These are phyloP conservation scores for Chondrus crispus DNA, from an alignment of 23 red algal genomes.

Conservation along the genomic window DNA sequence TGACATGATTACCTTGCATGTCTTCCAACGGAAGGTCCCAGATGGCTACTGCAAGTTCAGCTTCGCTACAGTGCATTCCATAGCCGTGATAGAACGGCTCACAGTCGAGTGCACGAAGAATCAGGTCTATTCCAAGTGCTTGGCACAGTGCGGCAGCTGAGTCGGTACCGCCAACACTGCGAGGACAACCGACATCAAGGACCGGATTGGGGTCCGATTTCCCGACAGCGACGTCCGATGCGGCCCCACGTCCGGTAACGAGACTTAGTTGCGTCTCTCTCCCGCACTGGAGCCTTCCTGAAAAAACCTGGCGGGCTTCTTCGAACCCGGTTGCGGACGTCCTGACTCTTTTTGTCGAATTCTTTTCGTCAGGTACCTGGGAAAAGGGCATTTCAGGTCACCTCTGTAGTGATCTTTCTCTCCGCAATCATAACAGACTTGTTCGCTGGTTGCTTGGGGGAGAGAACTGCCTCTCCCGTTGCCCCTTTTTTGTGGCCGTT, in stretches of 20 bases:
- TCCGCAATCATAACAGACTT: no score
- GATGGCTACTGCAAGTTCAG: neutral
- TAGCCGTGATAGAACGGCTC: constrained; percentile 44
- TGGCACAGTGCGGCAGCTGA: neutral
- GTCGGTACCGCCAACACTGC: neutral
- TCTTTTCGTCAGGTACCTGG: no score
- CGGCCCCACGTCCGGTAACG: neutral
- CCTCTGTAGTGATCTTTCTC: no score
- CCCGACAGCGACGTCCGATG: neutral
- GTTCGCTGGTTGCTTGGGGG: no score
- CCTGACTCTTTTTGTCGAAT: no score
- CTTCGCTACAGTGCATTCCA: neutral
- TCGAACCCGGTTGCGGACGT: no score
- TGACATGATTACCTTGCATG: neutral
- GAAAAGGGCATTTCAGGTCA: no score
- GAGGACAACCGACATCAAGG: neutral
- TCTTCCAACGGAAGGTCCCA: constrained; percentile 17
- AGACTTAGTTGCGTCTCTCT: neutral
- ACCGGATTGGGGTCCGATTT: constrained; percentile 5
- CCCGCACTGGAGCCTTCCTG: neutral
- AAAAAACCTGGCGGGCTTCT: constrained; percentile 30
- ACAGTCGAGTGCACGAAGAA: neutral
- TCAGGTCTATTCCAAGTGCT: neutral
- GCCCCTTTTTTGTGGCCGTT: no score
- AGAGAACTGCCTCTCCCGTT: no score